phyloP scores from a whole-genome alignment of 306 rosid genomes.

The Prosopis cineraria region DNA sequence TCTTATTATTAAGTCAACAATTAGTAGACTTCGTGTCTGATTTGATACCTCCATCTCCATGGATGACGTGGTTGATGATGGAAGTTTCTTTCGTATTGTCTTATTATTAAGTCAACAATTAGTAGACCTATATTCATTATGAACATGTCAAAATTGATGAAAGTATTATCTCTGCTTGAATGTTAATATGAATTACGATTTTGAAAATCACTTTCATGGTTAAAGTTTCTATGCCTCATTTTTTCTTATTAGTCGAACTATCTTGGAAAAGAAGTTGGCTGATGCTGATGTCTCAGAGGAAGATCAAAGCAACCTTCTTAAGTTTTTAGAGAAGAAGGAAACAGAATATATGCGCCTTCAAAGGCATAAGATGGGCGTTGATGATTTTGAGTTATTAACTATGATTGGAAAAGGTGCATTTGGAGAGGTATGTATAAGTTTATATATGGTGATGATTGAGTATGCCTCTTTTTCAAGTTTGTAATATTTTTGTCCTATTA shows the following conservation, averaged over 20 bases:
- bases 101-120: background rate
- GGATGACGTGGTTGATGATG: background rate
- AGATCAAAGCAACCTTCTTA: constrained; percentile 92
- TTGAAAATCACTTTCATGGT: background rate
- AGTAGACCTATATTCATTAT: background rate
- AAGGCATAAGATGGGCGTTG: constrained; percentile 97
- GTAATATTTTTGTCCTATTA: constrained; percentile 26
- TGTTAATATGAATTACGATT: constrained; percentile 16
- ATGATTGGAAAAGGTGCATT: constrained; percentile 99
- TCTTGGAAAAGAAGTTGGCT: constrained; percentile 91
- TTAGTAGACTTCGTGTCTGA: background rate
- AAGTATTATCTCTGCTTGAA: constrained; percentile 26
- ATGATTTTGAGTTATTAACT: constrained; percentile 90
- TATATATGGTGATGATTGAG: constrained; percentile 8
- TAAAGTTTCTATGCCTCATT: constrained; percentile 24
- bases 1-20: too few relatives aligned
- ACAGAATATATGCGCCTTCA: constrained; percentile 98
- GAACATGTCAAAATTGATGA: constrained; percentile 30
- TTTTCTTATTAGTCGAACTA: constrained; percentile 61
- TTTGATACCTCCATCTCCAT: background rate
- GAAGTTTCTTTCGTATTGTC: constrained; percentile 5
- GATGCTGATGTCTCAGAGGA: constrained; percentile 99
- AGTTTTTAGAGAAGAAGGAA: constrained; percentile 94
- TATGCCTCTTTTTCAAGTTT: constrained; percentile 21
- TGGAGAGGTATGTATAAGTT: constrained; percentile 77